These are phyloP conservation scores for Aspergillus awamori DNA, from an alignment of 2,329 filamentous ascomycete species.

Conservation along the genomic window DNA sequence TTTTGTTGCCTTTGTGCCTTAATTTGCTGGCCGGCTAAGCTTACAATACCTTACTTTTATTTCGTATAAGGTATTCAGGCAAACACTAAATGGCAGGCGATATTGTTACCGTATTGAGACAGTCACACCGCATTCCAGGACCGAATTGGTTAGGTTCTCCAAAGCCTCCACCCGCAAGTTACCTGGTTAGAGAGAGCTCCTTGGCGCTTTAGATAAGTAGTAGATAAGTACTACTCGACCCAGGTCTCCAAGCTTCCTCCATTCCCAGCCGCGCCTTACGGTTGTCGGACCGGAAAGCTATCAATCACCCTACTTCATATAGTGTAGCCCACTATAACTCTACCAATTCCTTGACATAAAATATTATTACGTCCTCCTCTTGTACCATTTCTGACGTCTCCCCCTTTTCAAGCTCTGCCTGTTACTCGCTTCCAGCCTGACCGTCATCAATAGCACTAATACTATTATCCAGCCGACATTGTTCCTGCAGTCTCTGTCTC, in stretches of 20 bases:
- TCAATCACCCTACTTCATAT: background rate
- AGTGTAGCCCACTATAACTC: background rate
- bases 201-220: background rate
- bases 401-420: background rate
- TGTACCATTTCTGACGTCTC: background rate
- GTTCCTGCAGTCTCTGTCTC: background rate
- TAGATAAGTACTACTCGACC: background rate
- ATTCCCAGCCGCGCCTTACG: background rate
- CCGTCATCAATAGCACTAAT: background rate
- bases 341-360: background rate
- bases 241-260: background rate
- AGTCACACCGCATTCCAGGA: background rate
- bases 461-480: background rate
- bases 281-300: background rate
- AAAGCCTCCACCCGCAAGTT: background rate
- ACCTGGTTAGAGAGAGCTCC: background rate
- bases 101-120: background rate
- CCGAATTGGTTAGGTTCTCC: background rate
- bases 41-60: background rate
- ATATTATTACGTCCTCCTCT: background rate
- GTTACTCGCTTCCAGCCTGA: background rate
- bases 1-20: conserved; percentile 25
- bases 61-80: background rate
- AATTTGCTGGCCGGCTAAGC: background rate
- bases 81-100: too few species aligned